Evolutionary conservation across 164 flowering plant genomes (phyloP), one percentile per base, ranked within the genome.

Genomic region (Houttuynia cordata): DNA sequence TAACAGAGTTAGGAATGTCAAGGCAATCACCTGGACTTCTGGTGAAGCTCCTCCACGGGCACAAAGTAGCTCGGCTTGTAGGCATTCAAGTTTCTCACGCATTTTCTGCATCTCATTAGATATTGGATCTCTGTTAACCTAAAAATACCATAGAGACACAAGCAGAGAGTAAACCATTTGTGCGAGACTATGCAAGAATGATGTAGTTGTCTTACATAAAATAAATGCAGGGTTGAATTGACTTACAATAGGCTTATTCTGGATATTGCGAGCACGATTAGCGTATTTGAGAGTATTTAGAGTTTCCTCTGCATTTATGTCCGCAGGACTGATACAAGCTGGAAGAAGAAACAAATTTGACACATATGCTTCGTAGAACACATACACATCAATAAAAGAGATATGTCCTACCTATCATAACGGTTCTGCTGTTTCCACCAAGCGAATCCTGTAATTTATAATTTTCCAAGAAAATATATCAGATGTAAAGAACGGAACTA

Each of bases 241-340:
- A 79, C 97, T 85, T 80, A 94, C 99, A 67, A 94, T 81, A 62
- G 96, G 97, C 72, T 91, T 94, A 66, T 94, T 94, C 75, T 81
- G 95, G 69, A 94, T 94, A 78, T 91, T 94, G 59, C 99, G 87
- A 66, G 99, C 97, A 59, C 99, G 95, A 67, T 94, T 94, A 49
- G 99, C 99, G 79, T 94, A 94, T 72, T 94, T 94, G 24, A 94
- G 80, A 54, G 99, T 91, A 81, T 94, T 94, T 1, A 94, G 88
- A 64, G 95, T 94, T 79, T 94, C 99, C 75, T 94, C 99, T 15
- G 85, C 97, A 77, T 94, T 94, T 56, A 91, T 91, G 76, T 94
- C 97, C 68, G 99, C 99, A 53, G 97, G 99, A 75, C 99, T 94
- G 56, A 94, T 86, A 79, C 99, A 93, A 42, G 99, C 99, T 93